Evolutionary conservation across 1,284 basidiomycete genomes (phyloP), one percentile per base, ranked within the genome.

Genomic region (Sanguinoderma infundibulare): DNA sequence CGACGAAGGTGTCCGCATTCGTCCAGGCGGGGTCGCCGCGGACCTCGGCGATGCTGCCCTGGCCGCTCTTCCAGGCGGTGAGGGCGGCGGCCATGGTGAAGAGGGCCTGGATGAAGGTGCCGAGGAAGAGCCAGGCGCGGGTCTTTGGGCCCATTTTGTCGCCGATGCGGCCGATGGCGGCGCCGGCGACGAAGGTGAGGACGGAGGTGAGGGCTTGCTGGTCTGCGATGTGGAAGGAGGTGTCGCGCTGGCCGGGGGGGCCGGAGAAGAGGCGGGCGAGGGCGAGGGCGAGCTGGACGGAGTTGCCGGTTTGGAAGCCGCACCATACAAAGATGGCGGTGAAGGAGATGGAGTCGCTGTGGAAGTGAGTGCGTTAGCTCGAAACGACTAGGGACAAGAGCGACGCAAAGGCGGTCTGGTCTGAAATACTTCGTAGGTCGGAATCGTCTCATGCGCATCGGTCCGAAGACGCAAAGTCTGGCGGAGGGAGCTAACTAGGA

Each of bases 271-370:
- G 80, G 2, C 89, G 80, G 0, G 87, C 87, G 30, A 89, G 64
- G 1, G 88, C 87, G 12, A 90, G 76, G 3, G 84, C 78, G 24
- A 90, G 80, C 78, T 90, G 78, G 12, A 85, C 79, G 58, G 86
- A 85, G 70, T 91, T 91, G 36, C 89, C 90, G 0, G 89, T 95
- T 75, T 95, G 92, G 76, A 95, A 95, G 1, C 90, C 92, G 72
- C 90, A 91, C 93, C 93, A 95, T 24, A 95, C 85, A 72, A 87
- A 95, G 62, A 91, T 82, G 9, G 93, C 90, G 50, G 90, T 87
- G 79, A 94, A 95, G 1, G 87, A 87, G 17, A 94, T 79, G 1
- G 87, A 83, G 67, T 91, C 87, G 20, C 90, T 91, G 70, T 35
- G 40, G 24, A 14, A 14, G 5, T 39, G n/a, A 42, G 49, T 55